Conservation (phyloP, 768 basidiomycete genomes). For the Russula lepida region DNA sequence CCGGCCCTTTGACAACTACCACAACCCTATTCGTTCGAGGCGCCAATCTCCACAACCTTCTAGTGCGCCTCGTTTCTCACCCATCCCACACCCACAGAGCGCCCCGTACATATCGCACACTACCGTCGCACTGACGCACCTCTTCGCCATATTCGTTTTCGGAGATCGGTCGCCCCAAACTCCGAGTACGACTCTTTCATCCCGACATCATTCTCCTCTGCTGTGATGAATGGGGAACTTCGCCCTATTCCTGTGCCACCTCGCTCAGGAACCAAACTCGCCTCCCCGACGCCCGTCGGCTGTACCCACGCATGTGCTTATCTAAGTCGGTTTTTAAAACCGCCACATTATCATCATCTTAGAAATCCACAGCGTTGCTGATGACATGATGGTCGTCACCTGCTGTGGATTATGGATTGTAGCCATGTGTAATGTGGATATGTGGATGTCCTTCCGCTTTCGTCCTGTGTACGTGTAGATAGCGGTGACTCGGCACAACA, state of each 20-base stretch:
- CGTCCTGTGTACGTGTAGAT: not conserved
- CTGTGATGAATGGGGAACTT: not conserved
- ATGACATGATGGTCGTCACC: not conserved
- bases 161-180: slow-evolving; percentile 7
- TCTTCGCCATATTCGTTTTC: not conserved
- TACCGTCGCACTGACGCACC: not conserved
- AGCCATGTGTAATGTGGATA: slow-evolving; percentile 3
- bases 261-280: not conserved
- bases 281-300: not conserved
- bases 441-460: not conserved
- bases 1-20: slow-evolving; percentile 7
- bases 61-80: slow-evolving; percentile 12
- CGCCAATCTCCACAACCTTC: slow-evolving; percentile 11
- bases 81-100: not conserved
- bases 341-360: not conserved
- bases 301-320: not conserved
- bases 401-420: not conserved
- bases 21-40: not conserved
- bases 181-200: slow-evolving; percentile 4
- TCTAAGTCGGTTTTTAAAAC: not conserved
- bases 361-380: not conserved
- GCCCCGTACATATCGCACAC: slow-evolving; percentile 16
- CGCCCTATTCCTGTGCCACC: not conserved
- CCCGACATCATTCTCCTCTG: not conserved
- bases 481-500: not conserved